Conservation (phyloP, 2,329 filamentous ascomycete genomes). For the Echinosphaeria canescens region DNA sequence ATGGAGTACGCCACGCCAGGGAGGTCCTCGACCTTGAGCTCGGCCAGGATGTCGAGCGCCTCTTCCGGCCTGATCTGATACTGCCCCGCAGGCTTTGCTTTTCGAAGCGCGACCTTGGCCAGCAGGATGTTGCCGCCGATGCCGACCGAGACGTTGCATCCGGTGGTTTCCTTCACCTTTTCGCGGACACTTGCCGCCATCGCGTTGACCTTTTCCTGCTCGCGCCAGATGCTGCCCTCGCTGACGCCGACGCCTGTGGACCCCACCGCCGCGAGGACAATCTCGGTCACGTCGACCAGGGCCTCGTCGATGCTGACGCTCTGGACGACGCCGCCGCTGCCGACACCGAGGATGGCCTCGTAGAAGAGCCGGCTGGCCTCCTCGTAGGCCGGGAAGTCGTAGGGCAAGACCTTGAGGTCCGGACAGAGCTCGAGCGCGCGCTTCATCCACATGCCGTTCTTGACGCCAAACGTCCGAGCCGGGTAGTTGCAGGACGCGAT, state of each 20-base stretch:
- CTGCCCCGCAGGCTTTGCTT: constrained; percentile 87
- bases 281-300: constrained; percentile 57
- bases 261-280: constrained; percentile 42
- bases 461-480: constrained; percentile 67
- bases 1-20: constrained; percentile 90
- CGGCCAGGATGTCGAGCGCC: constrained; percentile 53
- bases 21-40: constrained; percentile 57
- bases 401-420: constrained; percentile 73
- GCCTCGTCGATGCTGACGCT: constrained; percentile 97
- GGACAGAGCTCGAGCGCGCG: constrained; percentile 64
- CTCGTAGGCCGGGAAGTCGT: constrained; percentile 91
- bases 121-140: constrained; percentile 81
- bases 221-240: constrained; percentile 50
- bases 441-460: constrained; percentile 99
- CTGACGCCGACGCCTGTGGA: constrained; percentile 42
- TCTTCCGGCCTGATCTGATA: constrained; percentile 71
- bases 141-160: constrained; percentile 76
- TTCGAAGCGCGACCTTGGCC: constrained; percentile 76
- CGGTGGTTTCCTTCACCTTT: constrained; percentile 51
- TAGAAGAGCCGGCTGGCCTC: constrained; percentile 80
- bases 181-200: constrained; percentile 47
- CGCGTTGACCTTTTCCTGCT: constrained; percentile 58
- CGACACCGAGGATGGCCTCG: constrained; percentile 51
- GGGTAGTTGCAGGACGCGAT: constrained; percentile 97
- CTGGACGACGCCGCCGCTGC: constrained; percentile 65